Base-by-base conservation (phyloP, 495 filamentous ascomycete species). In the Neurospora intermedia region DNA sequence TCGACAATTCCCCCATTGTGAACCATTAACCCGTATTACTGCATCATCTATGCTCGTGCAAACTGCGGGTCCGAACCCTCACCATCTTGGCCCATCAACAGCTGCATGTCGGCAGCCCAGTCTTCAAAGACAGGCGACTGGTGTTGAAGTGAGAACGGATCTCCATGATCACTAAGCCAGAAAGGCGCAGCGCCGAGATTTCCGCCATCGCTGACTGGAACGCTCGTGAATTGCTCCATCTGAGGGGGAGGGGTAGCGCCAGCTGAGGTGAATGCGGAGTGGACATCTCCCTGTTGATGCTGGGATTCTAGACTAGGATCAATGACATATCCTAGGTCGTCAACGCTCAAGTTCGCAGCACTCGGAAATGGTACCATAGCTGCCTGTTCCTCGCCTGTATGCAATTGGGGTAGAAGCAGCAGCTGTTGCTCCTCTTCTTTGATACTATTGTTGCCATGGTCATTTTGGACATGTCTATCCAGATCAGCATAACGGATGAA, bases 401-500 rank as follows among this genome's bases (percentile, higher is more conserved):
- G 41, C 43, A 43, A 18, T 35, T 71, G 10, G 20, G 16, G 46
- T 2, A 16, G 66, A 35, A 43, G 70, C 45, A 42, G 31, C 27
- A 71, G 73, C 48, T 41, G 71, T 27, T 76, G 69, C 69, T 74
- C 71, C 62, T 72, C 46, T 13, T 74, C 75, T 39, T 78, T 77
- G 43, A 80, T 76, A 16, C 48, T 46, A n/a, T 20, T 35, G 23
- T 27, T 38, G 0, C 72, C 73, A 69, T 78, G 76, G 2, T 72
- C 72, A 2, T 69, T 81, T 69, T 84, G 81, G 78, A 94, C 83
- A 78, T 96, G 93, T 9, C 87, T 82, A 75, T 88, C 84, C 0
- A 94, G 82, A 75, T 94, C 91, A 72, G 89, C 88, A 69, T 91
- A 86, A 45, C 91, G 87, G 23, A 85, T 81, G 77, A 94, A 96